phyloP scores from a whole-genome alignment of 1,284 basidiomycete species.

The Rhodotorula sp. region DNA sequence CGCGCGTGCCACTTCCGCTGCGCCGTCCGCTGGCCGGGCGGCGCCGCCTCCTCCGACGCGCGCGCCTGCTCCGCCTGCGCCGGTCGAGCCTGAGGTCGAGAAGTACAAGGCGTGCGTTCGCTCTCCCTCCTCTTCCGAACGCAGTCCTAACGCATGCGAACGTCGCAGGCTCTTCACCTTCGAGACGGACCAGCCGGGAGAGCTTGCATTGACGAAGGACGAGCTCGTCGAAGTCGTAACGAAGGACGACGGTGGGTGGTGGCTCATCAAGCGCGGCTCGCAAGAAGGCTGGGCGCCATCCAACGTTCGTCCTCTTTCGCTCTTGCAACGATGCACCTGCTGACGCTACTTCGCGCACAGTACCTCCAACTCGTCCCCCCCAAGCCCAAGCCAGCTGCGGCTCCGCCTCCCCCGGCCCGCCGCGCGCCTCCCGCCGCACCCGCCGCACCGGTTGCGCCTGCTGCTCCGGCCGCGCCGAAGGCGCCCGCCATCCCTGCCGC shows the following conservation, averaged over 20 bases:
- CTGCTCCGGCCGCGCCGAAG: slow-evolving; percentile 46
- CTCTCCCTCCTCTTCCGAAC: background rate
- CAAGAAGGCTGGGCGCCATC: slow-evolving; percentile 92
- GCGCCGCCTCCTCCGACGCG: slow-evolving; percentile 38
- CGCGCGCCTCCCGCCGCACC: slow-evolving; percentile 55
- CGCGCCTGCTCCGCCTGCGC: slow-evolving; percentile 57
- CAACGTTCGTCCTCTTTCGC: slow-evolving; percentile 56
- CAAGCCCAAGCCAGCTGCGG: slow-evolving; percentile 61
- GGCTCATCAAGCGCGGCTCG: slow-evolving; percentile 85
- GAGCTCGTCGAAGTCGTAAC: slow-evolving; percentile 89
- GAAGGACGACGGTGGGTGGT: slow-evolving; percentile 95
- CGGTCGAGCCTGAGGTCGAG: slow-evolving; percentile 67
- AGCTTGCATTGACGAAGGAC: slow-evolving; percentile 86
- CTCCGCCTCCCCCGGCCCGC: slow-evolving; percentile 67
- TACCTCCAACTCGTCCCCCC: slow-evolving; percentile 71
- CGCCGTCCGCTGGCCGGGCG: slow-evolving; percentile 10
- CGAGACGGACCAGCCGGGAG: slow-evolving; percentile 78
- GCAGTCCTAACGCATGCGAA: background rate
- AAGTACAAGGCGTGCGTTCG: slow-evolving; percentile 66
- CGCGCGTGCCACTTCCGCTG: background rate
- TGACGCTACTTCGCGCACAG: background rate
- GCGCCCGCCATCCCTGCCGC: slow-evolving; percentile 52
- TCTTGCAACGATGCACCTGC: too few relatives aligned
- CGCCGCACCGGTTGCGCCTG: slow-evolving; percentile 48
- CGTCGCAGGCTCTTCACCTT: slow-evolving; percentile 70